A percentile compares a stretch with the other conserved stretches of the same genome.
Evolutionary conservation across 1,284 basidiomycete species (phyloP).

Genomic region (Cerrena zonata): DNA sequence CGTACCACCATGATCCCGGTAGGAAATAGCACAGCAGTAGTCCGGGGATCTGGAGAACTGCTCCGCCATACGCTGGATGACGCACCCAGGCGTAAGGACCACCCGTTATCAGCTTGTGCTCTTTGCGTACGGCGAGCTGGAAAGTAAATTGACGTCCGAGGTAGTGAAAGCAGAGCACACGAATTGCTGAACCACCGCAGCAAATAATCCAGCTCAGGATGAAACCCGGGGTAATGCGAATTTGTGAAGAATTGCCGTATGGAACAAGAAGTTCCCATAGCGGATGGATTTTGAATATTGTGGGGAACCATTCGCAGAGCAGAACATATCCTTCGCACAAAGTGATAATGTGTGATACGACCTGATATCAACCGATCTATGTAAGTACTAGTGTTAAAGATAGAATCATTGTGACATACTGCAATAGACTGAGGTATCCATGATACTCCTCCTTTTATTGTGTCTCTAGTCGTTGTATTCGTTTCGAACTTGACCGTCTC

Average conservation of each 20-base stretch:
- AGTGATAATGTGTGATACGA: not conserved
- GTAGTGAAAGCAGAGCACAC: conserved; percentile 1
- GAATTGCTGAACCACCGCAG: not conserved
- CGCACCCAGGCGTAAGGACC: conserved; percentile 9
- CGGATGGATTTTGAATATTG: not conserved
- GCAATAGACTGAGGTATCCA: not conserved
- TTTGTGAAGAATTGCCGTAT: not conserved
- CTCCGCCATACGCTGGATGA: conserved; percentile 8
- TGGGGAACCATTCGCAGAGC: not conserved
- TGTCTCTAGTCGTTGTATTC: not conserved
- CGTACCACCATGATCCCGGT: conserved; percentile 2
- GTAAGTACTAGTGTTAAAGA: too few relatives aligned
- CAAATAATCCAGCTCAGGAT: not conserved
- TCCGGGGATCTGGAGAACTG: not conserved
- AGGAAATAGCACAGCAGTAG: not conserved
- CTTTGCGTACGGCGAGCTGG: conserved; percentile 5
- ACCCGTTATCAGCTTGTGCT: conserved; percentile 8
- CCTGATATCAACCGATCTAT: too few relatives aligned
- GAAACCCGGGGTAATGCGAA: conserved; percentile 3
- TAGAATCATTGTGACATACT: not conserved
- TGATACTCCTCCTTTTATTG: not conserved
- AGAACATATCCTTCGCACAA: not conserved
- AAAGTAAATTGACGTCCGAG: conserved; percentile 9
- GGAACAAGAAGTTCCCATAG: not conserved
- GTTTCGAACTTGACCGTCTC: not conserved